Evolutionary conservation across 345 rosid species (phyloP).

Genomic region (Alliaria petiolata): DNA sequence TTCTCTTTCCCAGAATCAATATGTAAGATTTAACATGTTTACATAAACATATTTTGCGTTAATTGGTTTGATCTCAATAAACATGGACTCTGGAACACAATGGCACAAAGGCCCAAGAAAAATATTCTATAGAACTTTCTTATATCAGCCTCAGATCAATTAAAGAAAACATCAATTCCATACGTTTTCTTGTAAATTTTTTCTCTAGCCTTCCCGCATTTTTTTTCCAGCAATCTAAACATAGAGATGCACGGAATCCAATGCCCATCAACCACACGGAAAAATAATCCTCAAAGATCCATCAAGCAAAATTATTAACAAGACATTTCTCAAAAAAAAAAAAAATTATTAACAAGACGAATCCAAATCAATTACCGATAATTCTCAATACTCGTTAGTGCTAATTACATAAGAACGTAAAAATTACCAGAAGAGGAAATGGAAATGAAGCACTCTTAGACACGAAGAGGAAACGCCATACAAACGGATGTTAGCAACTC

Average conservation of each 20-base stretch:
- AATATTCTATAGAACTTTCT: neutral
- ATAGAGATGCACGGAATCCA: neutral
- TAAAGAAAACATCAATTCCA: neutral
- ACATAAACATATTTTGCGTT: neutral
- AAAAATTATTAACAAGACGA: neutral
- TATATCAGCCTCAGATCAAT: neutral
- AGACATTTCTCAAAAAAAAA: no score
- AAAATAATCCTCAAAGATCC: neutral
- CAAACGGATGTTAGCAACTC: slow-evolving; percentile 9
- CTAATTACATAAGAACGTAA: neutral
- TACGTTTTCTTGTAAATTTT: neutral
- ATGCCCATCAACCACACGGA: neutral
- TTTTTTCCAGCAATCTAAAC: neutral
- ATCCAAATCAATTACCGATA: neutral
- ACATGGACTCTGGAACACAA: neutral
- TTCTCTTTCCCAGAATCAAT: neutral
- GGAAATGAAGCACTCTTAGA: slow-evolving; percentile 26
- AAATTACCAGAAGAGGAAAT: slow-evolving; percentile 17
- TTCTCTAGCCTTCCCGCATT: neutral
- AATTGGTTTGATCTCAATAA: neutral
- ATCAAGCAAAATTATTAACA: neutral
- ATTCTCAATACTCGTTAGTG: neutral
- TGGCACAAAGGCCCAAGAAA: neutral
- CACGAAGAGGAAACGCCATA: slow-evolving; percentile 31
- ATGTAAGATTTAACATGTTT: neutral